Evolutionary conservation across 306 rosid species (phyloP).

Genomic region (Phaseolus lunatus): DNA sequence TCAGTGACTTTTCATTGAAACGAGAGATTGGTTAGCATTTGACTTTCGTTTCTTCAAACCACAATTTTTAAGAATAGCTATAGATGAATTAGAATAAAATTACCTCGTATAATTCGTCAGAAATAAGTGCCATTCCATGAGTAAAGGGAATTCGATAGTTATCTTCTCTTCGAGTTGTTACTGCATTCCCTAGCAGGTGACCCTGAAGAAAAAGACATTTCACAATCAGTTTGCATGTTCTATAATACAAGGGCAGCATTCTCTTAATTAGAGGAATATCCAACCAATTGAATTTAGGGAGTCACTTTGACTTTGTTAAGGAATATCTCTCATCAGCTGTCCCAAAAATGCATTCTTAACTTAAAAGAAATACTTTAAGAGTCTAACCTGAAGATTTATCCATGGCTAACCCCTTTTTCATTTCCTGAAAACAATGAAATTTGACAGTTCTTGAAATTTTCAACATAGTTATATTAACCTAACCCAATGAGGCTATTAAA

Average conservation of each 20-base stretch:
- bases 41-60: neutral
- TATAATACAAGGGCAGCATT: too few relatives aligned
- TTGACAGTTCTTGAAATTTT: neutral
- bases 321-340: too few relatives aligned
- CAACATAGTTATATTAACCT: neutral
- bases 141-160: slow-evolving; percentile 47
- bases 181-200: slow-evolving; percentile 52
- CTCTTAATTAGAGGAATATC: too few relatives aligned
- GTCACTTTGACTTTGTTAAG: too few relatives aligned
- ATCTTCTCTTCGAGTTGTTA: neutral
- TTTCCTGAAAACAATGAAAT: slow-evolving; percentile 47
- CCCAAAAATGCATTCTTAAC: neutral
- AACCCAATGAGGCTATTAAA: too few relatives aligned
- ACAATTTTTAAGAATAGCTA: neutral
- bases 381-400: slow-evolving; percentile 65
- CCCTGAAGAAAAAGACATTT: neutral
- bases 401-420: slow-evolving; percentile 52
- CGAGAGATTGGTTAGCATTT: neutral
- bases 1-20: slow-evolving; percentile 47
- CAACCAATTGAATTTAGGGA: too few relatives aligned
- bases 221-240: too few relatives aligned
- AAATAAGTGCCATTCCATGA: slow-evolving; percentile 70
- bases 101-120: slow-evolving; percentile 51
- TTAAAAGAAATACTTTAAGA: neutral
- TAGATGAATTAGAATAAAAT: neutral